phyloP scores from a whole-genome alignment of 2,329 filamentous ascomycete genomes.

The Aspergillus quadricinctus region DNA sequence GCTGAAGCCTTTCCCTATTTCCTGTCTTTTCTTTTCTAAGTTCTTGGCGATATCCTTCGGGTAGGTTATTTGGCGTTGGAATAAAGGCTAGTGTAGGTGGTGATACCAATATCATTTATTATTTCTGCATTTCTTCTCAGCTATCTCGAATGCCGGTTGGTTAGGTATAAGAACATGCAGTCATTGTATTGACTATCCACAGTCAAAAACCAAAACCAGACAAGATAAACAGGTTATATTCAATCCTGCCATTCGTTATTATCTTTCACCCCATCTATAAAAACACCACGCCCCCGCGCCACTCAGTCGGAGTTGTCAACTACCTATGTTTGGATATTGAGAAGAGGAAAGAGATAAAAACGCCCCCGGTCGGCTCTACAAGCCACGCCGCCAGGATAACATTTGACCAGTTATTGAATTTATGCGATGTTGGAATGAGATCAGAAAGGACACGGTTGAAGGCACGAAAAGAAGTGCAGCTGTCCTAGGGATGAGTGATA shows the following conservation, averaged over 20 bases:
- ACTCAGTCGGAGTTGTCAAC: constrained; percentile 11
- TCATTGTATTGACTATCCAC: background rate
- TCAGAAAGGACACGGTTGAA: background rate
- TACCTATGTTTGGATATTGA: constrained; percentile 11
- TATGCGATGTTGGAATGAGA: background rate
- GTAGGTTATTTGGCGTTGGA: constrained; percentile 1
- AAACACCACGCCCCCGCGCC: constrained; percentile 13
- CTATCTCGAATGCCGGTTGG: background rate
- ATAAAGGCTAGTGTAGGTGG: constrained; percentile 4
- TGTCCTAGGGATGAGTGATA: background rate
- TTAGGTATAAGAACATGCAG: background rate
- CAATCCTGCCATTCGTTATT: constrained; percentile 3
- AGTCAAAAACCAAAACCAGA: background rate
- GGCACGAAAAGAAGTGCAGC: background rate
- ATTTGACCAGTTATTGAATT: constrained; percentile 2
- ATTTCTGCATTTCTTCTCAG: background rate
- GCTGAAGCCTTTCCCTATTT: background rate
- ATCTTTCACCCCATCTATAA: constrained; percentile 12
- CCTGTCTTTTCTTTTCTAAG: constrained; percentile 2
- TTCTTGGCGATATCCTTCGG: background rate
- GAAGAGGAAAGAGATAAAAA: constrained; percentile 4
- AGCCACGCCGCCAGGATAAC: background rate
- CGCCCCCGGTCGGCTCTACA: background rate
- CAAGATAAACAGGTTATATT: constrained; percentile 6
- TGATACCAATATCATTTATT: background rate